These are phyloP conservation scores for Raddia distichophylla DNA, from an alignment of 176 grass and related monocot species.

Conservation along the genomic window DNA sequence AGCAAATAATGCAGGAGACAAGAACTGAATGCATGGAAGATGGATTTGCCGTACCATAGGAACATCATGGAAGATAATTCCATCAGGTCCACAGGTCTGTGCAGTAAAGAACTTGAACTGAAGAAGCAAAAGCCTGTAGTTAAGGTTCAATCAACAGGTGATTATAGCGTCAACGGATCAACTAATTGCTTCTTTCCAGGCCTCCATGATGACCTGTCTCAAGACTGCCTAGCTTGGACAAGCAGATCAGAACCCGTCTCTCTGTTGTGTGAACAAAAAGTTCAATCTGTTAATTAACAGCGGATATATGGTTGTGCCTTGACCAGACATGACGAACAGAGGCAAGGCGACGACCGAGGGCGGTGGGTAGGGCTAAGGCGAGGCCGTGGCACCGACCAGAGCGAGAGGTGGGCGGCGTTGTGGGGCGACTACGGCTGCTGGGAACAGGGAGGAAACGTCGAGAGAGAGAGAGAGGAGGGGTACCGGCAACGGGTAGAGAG, in stretches of 20 bases:
- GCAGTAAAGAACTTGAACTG: slow-evolving; percentile 47
- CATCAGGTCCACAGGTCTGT: slow-evolving; percentile 39
- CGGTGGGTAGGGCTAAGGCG: too few species aligned
- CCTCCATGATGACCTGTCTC: slow-evolving; percentile 78
- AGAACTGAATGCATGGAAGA: slow-evolving; percentile 72
- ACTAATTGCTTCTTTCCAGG: slow-evolving; percentile 75
- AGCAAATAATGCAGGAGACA: slow-evolving; percentile 69
- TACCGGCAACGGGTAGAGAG: too few species aligned
- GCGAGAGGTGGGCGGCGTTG: too few species aligned
- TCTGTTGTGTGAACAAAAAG: slow-evolving; percentile 76
- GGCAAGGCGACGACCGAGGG: too few species aligned
- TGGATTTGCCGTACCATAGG: slow-evolving; percentile 70
- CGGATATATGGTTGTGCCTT: slow-evolving; percentile 78
- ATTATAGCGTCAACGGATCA: slow-evolving; percentile 54
- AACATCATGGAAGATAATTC: too few species aligned
- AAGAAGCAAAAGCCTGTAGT: slow-evolving; percentile 51
- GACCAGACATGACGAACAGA: too few species aligned
- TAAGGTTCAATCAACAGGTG: slow-evolving; percentile 45
- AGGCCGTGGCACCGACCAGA: too few species aligned
- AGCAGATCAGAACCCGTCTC: slow-evolving; percentile 83
- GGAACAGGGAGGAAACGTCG: too few species aligned
- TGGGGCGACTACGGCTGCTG: too few species aligned
- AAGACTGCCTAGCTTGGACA: slow-evolving; percentile 76
- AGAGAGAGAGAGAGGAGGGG: too few species aligned
- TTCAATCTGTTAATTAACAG: slow-evolving; percentile 78